Base-by-base conservation (phyloP, 1,139 yeast genomes). In the Meyerozyma sp. region DNA sequence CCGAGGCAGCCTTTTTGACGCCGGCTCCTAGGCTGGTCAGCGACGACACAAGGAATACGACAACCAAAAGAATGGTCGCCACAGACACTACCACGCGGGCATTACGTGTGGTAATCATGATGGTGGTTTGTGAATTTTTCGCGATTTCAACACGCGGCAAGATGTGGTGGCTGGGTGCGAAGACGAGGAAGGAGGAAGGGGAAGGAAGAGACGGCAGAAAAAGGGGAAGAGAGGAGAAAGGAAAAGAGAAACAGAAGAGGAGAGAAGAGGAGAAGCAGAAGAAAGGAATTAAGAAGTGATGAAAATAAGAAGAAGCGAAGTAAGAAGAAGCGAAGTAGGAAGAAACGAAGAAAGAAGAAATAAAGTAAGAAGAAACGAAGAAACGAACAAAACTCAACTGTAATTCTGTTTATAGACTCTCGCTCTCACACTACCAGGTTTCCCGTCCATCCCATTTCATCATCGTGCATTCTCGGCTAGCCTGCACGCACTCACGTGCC, bases 71-170 rank as follows among this genome's bases (percentile, higher is more conserved):
- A 16, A 71, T 53, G 21, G 69, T 68, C 42, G 68, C 51, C 11
- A 66, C 63, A 5, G 70, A 65, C 4, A 68, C 52, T 16, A 65
- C 45, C 45, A 71, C 62, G 41, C 77, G 65, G 39, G 68, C 46
- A 50, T 68, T 66, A 45, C 75, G 65, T 25, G 70, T 65, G 46
- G 65, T 59, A 46, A 68, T 49, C 71, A 69, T 62, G 36, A n/a
- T 43, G 38, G 34, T 36, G 39, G 30, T 27, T 13, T 7, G 5
- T n/a, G 14, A 30, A n/a, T 30, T 30, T 30, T 30, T 30, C 34
- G 34, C 34, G 34, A 30, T n/a, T 30, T 14, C 16, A 30, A 30
- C 34, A 30, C 34, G 34, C 34, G 34, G 8, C 34, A 14, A 16
- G n/a, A 14, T 13, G 16, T 14, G 34, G 34, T 13, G 16, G 14